A percentile compares a stretch with the other conserved stretches of the same genome.
Evolutionary conservation across 805 yeast species (phyloP).

Genomic region (Ogataea trehalophila): DNA sequence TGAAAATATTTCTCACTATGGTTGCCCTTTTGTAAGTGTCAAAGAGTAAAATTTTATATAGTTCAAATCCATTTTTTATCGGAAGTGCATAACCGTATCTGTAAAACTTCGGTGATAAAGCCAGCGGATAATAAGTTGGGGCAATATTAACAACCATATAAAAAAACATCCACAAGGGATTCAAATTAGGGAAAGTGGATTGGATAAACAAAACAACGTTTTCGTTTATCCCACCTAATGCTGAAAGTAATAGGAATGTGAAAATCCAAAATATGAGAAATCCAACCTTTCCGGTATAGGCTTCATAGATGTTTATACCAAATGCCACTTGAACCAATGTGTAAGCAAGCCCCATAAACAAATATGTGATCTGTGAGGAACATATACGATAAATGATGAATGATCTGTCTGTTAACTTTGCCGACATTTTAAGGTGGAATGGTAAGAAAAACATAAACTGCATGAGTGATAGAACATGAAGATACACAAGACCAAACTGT

Average conservation of each 20-base stretch:
- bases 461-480: slow-evolving; percentile 64
- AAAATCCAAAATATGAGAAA: slow-evolving; percentile 67
- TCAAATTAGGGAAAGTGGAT: slow-evolving; percentile 47
- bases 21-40: slow-evolving; percentile 46
- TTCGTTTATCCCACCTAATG: slow-evolving; percentile 71
- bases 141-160: slow-evolving; percentile 65
- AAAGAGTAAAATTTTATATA: slow-evolving; percentile 52
- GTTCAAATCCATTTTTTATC: slow-evolving; percentile 53
- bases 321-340: slow-evolving; percentile 59
- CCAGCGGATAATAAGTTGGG: slow-evolving; percentile 59
- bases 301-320: slow-evolving; percentile 51
- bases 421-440: slow-evolving; percentile 44
- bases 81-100: slow-evolving; percentile 68
- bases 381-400: slow-evolving; percentile 47
- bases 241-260: slow-evolving; percentile 57
- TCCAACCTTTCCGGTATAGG: slow-evolving; percentile 59
- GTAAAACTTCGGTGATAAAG: slow-evolving; percentile 47
- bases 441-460: slow-evolving; percentile 54
- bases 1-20: slow-evolving; percentile 55
- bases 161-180: slow-evolving; percentile 63
- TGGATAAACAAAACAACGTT: slow-evolving; percentile 48
- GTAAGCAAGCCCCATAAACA: slow-evolving; percentile 49
- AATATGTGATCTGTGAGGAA: slow-evolving; percentile 47
- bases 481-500: slow-evolving; percentile 66
- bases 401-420: slow-evolving; percentile 40